Conservation (phyloP, 331 rosid genomes). For the Prunus yedoensis region DNA sequence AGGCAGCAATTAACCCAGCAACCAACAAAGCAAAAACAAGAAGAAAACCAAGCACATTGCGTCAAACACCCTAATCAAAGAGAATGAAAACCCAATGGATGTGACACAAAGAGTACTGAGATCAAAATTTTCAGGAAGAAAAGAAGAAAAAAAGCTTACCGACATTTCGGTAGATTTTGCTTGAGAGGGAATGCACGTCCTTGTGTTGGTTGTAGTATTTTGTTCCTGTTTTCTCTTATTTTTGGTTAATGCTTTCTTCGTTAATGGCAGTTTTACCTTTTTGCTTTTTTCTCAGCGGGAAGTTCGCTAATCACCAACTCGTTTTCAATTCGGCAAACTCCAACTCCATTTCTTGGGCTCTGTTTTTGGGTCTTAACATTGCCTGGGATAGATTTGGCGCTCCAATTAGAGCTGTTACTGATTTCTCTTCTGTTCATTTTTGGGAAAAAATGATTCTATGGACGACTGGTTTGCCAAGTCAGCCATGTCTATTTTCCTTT, state of each 20-base stretch:
- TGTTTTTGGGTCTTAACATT: not conserved
- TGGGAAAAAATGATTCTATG: too few relatives aligned
- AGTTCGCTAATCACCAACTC: slow-evolving; percentile 7
- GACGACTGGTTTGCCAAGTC: too few relatives aligned
- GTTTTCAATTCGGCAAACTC: not conserved
- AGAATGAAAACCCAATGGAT: slow-evolving; percentile 6
- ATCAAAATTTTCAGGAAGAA: not conserved
- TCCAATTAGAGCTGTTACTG: too few relatives aligned
- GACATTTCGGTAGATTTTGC: slow-evolving; percentile 38
- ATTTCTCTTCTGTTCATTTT: too few relatives aligned
- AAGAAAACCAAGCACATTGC: not conserved
- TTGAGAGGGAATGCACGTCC: slow-evolving; percentile 11
- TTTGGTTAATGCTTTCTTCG: not conserved
- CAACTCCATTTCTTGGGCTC: not conserved
- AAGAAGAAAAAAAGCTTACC: slow-evolving; percentile 34
- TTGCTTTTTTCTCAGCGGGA: not conserved
- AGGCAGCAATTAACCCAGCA: not conserved
- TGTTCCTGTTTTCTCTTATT: not conserved
- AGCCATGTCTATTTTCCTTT: too few relatives aligned
- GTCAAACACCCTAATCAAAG: not conserved
- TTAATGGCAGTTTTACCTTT: not conserved
- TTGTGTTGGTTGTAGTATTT: not conserved
- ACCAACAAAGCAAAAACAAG: slow-evolving; percentile 3
- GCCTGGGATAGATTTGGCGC: too few relatives aligned
- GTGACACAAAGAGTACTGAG: not conserved